Evolutionary conservation across 257 asterid genomes (phyloP), one percentile per base, ranked within the genome.

Genomic region (Euphrasia confusa): DNA sequence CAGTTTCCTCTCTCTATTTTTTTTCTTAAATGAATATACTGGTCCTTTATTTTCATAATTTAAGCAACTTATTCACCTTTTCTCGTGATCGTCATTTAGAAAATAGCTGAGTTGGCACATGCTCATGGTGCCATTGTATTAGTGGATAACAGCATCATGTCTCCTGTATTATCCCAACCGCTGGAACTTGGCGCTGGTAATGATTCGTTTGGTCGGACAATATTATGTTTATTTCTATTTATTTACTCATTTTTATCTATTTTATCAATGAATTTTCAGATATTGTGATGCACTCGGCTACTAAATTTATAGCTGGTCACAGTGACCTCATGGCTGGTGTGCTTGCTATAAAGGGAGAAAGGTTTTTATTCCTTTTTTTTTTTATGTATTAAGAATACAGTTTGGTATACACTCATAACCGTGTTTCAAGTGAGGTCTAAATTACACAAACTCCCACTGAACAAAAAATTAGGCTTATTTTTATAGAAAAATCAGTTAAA

Each of bases 101-200:
- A 79, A 86, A 86, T 92, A 40, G 82, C 91, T 44, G 94, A 83
- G 71, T 72, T 86, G 56, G 98, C 97, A 54, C 98, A 86, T 78
- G 83, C 88, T 67, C 80, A 76, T 8, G 93, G 95, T 2, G 95
- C 97, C 61, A 89, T 84, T 28, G 83, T 92, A 49, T 69, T 92
- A 89, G 97, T 92, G 63, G 98, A 92, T 74, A 92, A 92, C 74
- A 92, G 95, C 85, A 89, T 92, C 71, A 86, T 92, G 98, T 92
- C 98, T 54, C 86, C 95, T 10, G 97, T 89, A 28, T 64, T 92
- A 52, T 92, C 80, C 76, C 89, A 49, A 59, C 97, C 98, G 18
- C 74, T 92, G 78, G 91, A 84, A 72, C 93, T 89, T 30, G 98
- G 98, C 73, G 97, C 97, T 49, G 98, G 97, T 89, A 78, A 63